Base-by-base conservation (phyloP, 2,329 filamentous ascomycete genomes). In the Malbranchea zuffiana region DNA sequence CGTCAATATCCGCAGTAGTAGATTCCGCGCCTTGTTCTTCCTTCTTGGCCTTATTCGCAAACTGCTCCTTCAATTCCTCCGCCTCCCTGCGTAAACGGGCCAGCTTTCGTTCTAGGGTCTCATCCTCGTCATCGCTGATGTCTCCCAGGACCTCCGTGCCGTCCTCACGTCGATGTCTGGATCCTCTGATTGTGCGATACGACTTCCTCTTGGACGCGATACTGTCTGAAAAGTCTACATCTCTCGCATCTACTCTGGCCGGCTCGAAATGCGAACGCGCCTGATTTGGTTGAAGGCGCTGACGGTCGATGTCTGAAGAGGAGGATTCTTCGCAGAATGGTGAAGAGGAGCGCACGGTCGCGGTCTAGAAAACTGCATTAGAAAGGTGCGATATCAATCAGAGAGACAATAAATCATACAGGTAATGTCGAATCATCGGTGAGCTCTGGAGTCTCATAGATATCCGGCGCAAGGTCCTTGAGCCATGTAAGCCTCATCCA, bases 381-480 rank as follows among this genome's bases (percentile, higher is more conserved):
- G 11, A 16, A 33, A 21, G 23, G 6, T 11, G 23, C 24, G 15
- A 18, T 10, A 7, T 17, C 35, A 15, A 18, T 44, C 25, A 38
- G 28, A 7, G 1, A n/a, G 7, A 25, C n/a, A 4, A 6, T 12
- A 37, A 40, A 27, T 59, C 74, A 60, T 66, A 88, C 83, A 39
- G 79, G 82, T 40, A 86, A 66, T 32, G 86, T 94, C 15, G 86
- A 93, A 45, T 77, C 82, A 60, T 93, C 87, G 54, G 82, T 88
- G 47, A 95, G 68, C 39, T 93, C 87, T 47, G 88, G 87, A 11
- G 90, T 96, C 63, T 96, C 88, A 68, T 95, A 96, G 52, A 94
- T 84, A 55, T 96, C 90, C 47, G 87, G 87, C 18, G 87, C 86
- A 37, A 80, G 82, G 63, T 95, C 87, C 82, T 35, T 16, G 15